phyloP scores from a whole-genome alignment of 2,329 filamentous ascomycete species.

The Verticillium albo-atrum region DNA sequence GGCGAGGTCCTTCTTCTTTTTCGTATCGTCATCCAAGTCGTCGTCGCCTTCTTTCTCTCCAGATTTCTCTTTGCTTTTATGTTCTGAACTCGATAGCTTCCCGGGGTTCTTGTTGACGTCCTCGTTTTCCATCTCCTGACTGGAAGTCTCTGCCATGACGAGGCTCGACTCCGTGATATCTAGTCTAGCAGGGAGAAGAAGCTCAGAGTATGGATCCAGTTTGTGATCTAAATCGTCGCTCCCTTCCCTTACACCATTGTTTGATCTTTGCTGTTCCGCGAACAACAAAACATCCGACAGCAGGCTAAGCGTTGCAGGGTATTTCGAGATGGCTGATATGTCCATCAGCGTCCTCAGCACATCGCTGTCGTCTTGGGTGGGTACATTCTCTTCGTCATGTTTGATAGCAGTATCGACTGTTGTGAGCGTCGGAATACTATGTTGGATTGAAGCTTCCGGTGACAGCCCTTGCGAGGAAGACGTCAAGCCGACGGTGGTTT shows the following conservation, averaged over 20 bases:
- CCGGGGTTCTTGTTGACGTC: neutral
- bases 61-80: neutral
- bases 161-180: neutral
- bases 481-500: neutral
- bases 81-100: neutral
- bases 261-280: neutral
- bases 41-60: no score
- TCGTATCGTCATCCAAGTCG: neutral
- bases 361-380: neutral
- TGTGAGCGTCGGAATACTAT: no score
- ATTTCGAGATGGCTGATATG: neutral
- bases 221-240: neutral
- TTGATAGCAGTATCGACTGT: neutral
- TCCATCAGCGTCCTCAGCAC: neutral
- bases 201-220: neutral
- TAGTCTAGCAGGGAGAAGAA: neutral
- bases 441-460: no score
- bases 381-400: neutral
- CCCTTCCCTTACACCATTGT: neutral
- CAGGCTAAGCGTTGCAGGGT: neutral
- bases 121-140: neutral
- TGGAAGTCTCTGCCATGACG: neutral
- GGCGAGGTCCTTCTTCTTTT: neutral
- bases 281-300: neutral
- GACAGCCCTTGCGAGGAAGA: neutral